Evolutionary conservation across 768 basidiomycete genomes (phyloP).

Genomic region (Mycena albidolilacea): DNA sequence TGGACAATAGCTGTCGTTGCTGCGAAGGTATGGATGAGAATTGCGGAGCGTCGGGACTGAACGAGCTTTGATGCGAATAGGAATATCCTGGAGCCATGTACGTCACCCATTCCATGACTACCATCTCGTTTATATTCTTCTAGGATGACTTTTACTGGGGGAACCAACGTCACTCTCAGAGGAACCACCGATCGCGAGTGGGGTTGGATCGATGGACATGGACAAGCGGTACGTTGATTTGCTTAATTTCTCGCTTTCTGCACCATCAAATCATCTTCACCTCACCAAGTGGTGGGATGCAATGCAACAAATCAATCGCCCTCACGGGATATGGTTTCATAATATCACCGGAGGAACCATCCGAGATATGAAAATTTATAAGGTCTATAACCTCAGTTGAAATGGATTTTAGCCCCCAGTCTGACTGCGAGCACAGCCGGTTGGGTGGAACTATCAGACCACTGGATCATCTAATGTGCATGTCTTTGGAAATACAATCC

Average conservation of each 20-base stretch:
- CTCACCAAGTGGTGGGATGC: conserved; percentile 54
- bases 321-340: conserved; percentile 52
- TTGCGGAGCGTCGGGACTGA: conserved; percentile 22
- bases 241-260: conserved; percentile 22
- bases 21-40: conserved; percentile 32
- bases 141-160: conserved; percentile 53
- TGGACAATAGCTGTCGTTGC: conserved; percentile 32
- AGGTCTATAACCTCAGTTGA: conserved; percentile 34
- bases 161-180: conserved; percentile 55
- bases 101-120: conserved; percentile 15
- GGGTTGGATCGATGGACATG: conserved; percentile 59
- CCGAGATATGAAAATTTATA: conserved; percentile 51
- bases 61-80: conserved; percentile 18
- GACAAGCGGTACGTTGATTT: conserved; percentile 42
- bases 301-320: conserved; percentile 51
- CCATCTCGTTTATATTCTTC: conserved; percentile 16
- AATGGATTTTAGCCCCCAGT: conserved; percentile 10
- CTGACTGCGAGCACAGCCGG: conserved; percentile 42
- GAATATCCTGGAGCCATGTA: conserved; percentile 32
- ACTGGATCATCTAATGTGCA: conserved; percentile 45
- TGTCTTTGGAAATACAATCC: conserved; percentile 52
- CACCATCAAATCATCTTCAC: conserved; percentile 26
- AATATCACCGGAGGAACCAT: conserved; percentile 52
- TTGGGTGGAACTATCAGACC: conserved; percentile 56
- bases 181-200: conserved; percentile 53